Percentiles rank a stretch among this genome's conserved stretches.
Conservation (phyloP, 169 alveolate genomes). For the Plasmodium gaboni region DNA sequence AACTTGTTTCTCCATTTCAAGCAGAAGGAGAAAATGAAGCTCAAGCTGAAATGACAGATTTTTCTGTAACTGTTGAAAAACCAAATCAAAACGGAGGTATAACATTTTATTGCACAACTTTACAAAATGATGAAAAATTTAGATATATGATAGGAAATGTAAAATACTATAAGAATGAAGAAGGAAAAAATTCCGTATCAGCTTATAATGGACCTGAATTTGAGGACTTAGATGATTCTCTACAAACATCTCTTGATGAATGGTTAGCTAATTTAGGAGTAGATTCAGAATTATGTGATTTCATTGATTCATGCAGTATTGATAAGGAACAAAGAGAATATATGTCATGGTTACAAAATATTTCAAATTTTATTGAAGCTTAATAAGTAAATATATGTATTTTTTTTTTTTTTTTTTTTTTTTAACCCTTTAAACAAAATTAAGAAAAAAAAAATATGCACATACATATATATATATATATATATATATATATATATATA, state of each 20-base stretch:
- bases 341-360: slow-evolving; percentile 87
- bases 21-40: slow-evolving; percentile 91
- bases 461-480: background rate
- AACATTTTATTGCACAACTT: slow-evolving; percentile 90
- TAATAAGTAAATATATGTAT: background rate
- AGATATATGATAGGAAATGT: slow-evolving; percentile 90
- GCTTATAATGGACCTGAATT: slow-evolving; percentile 94
- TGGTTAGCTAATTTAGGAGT: slow-evolving; percentile 90
- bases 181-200: slow-evolving; percentile 87
- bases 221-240: slow-evolving; percentile 92
- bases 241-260: slow-evolving; percentile 91
- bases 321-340: slow-evolving; percentile 91
- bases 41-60: slow-evolving; percentile 91
- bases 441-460: too few relatives aligned
- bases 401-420: slow-evolving; percentile 7
- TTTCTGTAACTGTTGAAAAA: slow-evolving; percentile 89
- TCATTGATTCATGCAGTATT: slow-evolving; percentile 90
- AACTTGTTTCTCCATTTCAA: slow-evolving; percentile 88
- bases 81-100: slow-evolving; percentile 88
- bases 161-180: slow-evolving; percentile 85
- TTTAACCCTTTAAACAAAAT: background rate
- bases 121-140: slow-evolving; percentile 88
- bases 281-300: slow-evolving; percentile 90
- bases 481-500: slow-evolving; percentile 4
- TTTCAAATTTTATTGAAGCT: slow-evolving; percentile 58